These are phyloP conservation scores for Pisolithus thermaeus DNA, from an alignment of 1,284 basidiomycete genomes.

Conservation along the genomic window DNA sequence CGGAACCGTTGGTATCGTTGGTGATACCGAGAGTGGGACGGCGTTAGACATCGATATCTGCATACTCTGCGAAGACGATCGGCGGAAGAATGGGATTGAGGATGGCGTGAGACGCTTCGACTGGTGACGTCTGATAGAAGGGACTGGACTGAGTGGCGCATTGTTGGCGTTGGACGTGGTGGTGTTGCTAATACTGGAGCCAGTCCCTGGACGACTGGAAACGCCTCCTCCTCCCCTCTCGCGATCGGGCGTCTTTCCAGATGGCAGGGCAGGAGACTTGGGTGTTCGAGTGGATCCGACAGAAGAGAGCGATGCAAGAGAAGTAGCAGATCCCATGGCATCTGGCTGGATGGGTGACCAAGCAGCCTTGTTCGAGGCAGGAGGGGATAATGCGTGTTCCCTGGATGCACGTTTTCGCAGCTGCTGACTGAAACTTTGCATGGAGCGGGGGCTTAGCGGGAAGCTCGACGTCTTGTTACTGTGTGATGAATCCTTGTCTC, in stretches of 20 bases:
- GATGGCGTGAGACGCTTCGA: slow-evolving; percentile 86
- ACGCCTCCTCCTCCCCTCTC: slow-evolving; percentile 27
- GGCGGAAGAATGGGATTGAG: slow-evolving; percentile 92
- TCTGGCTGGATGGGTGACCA: slow-evolving; percentile 68
- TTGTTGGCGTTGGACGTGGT: slow-evolving; percentile 43
- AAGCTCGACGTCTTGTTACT: slow-evolving; percentile 42
- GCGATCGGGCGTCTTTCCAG: slow-evolving; percentile 52
- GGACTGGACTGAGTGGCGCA: slow-evolving; percentile 63
- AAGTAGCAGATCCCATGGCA: slow-evolving; percentile 70
- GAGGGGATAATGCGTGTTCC: slow-evolving; percentile 47
- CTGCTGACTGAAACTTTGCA: slow-evolving; percentile 53
- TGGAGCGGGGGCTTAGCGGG: slow-evolving; percentile 57
- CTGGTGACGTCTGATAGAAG: slow-evolving; percentile 58
- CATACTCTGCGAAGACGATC: slow-evolving; percentile 87
- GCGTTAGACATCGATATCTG: slow-evolving; percentile 46
- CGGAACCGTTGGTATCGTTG: slow-evolving; percentile 44
- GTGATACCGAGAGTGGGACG: slow-evolving; percentile 42
- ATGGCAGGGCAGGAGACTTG: slow-evolving; percentile 33
- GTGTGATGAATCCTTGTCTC: slow-evolving; percentile 32
- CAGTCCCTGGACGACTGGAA: slow-evolving; percentile 60
- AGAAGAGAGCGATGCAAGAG: slow-evolving; percentile 68
- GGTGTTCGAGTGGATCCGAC: slow-evolving; percentile 54
- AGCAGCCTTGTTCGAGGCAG: slow-evolving; percentile 37
- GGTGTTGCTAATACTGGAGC: slow-evolving; percentile 66
- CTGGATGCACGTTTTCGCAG: slow-evolving; percentile 61